Base-by-base conservation (phyloP, 257 asterid species). In the Linderniella brevidens region DNA sequence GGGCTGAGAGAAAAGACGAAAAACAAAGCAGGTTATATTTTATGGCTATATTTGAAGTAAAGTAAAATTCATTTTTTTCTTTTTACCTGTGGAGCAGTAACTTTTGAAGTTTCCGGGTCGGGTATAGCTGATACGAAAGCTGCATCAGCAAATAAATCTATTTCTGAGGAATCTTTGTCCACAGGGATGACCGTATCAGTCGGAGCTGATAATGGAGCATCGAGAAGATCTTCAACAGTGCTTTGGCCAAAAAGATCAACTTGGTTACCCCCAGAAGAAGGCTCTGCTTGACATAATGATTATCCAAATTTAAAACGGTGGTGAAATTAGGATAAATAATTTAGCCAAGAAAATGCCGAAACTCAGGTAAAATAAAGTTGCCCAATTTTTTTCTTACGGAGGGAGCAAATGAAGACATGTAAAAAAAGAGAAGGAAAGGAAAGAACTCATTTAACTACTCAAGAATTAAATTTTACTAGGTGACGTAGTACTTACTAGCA, bases 121-220 rank as follows among this genome's bases (percentile, higher is more conserved):
- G 93, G 54, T 37, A 70, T 45, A 56, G 92, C 84, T 9, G 92
- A 80, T 40, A 74, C 83, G 73, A 88, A 90, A 72, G 56, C 60
- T 45, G 92, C 88, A 71, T 71, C 83, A 39, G 93, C 85, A 71
- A 90, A 85, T 65, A 81, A 81, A 73, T 85, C 98, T 58, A 81
- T 85, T 58, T 77, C 92, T 32, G 92, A 52, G 9, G 64, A 39
- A 60, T 64, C 68, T 49, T 53, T 62, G 50, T 53, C 71, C 54
- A 70, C 51, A 13, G 68, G 37, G 53, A 70, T 53, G 43, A 72
- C 46, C 48, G 53, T 66, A 35, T 53, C 67, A 18, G 62, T 46
- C 55, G 80, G 59, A 68, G 58, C 54, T 43, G 93, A 58, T 39
- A 45, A 37, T 39, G 92, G 86, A 32, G 64, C 82, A 64, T 78